phyloP scores from a whole-genome alignment of 768 basidiomycete species.

The Trametes coccinea region DNA sequence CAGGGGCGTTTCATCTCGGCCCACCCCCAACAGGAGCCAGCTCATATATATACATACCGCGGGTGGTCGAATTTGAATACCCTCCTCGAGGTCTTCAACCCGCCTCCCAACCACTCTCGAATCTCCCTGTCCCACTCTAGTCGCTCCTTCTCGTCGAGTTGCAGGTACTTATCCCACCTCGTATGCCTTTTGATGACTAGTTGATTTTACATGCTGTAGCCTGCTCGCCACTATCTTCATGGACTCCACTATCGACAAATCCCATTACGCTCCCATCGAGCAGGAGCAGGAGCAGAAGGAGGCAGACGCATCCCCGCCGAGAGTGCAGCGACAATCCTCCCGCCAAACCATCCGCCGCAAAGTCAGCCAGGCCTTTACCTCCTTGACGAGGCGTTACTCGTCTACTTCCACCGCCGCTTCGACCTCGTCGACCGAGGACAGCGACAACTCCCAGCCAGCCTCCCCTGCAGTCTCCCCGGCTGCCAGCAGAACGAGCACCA shows the following conservation, averaged over 20 bases:
- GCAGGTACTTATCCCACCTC: neutral
- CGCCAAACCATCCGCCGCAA: conserved; percentile 3
- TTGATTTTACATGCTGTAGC: neutral
- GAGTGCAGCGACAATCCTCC: neutral
- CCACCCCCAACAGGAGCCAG: neutral
- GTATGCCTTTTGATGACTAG: too few relatives aligned
- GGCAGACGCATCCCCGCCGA: neutral
- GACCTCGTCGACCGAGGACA: neutral
- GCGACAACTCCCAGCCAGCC: neutral
- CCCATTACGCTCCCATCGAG: conserved; percentile 1
- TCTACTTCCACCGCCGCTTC: neutral
- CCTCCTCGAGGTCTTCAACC: too few relatives aligned
- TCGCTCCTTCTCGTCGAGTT: neutral
- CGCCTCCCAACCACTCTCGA: neutral
- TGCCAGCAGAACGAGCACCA: neutral
- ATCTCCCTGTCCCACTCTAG: neutral
- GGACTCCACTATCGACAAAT: neutral
- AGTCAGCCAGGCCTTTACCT: conserved; percentile 6
- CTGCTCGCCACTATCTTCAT: neutral
- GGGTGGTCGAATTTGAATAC: neutral
- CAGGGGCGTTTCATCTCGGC: neutral
- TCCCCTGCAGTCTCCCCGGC: neutral
- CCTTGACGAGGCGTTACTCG: neutral
- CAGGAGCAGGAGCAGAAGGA: too few relatives aligned
- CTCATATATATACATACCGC: neutral